A percentile compares a stretch with the other conserved stretches of the same genome.
Evolutionary conservation across 345 rosid species (phyloP).

Genomic region (Populus deltoides): DNA sequence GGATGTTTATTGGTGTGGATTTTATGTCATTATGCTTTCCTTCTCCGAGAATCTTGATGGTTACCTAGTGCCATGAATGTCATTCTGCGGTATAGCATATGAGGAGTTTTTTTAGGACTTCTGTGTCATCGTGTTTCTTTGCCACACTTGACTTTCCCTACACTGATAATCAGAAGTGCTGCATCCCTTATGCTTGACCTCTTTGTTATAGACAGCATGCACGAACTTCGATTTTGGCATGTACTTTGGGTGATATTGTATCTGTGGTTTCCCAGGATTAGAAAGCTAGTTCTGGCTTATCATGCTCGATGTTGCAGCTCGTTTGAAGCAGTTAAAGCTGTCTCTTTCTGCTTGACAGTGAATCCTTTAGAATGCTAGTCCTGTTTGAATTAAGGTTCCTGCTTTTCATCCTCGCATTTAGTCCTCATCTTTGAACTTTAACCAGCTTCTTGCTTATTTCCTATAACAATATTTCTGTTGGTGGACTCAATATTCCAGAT

Average conservation of each 20-base stretch:
- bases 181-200: slow-evolving; percentile 7
- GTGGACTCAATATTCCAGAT: slow-evolving; percentile 15
- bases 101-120: slow-evolving; percentile 2
- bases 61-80: slow-evolving; percentile 8
- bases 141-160: slow-evolving; percentile 15
- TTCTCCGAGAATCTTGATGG: slow-evolving; percentile 10
- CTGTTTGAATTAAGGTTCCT: slow-evolving; percentile 14
- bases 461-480: slow-evolving; percentile 3
- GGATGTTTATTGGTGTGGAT: slow-evolving; percentile 10
- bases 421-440: slow-evolving; percentile 10
- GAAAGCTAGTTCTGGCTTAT: background rate
- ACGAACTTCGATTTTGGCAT: background rate
- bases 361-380: slow-evolving; percentile 2
- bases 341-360: slow-evolving; percentile 18
- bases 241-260: slow-evolving; percentile 3
- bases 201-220: slow-evolving; percentile 2
- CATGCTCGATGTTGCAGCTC: background rate
- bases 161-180: slow-evolving; percentile 8
- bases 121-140: slow-evolving; percentile 9
- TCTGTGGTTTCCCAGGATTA: background rate
- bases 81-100: background rate
- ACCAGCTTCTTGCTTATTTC: slow-evolving; percentile 11
- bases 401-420: slow-evolving; percentile 8
- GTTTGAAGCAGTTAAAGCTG: slow-evolving; percentile 1
- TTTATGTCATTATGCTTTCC: background rate